These are phyloP conservation scores for Panicum hallii DNA, from an alignment of 202 grass and related monocot species.

Conservation along the genomic window DNA sequence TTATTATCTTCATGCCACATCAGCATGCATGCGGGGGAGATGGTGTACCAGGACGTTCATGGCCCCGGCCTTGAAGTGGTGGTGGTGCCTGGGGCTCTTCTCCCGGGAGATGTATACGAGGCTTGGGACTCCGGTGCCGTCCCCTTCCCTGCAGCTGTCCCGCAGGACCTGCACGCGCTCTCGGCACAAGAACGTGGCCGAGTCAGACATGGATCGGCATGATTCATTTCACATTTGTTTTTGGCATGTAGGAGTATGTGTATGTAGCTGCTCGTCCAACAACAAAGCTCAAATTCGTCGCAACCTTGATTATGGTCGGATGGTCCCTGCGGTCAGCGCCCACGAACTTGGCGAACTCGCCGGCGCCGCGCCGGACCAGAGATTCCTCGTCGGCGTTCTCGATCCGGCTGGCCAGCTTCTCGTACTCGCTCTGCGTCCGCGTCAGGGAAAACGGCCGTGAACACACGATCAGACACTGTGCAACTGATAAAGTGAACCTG, in stretches of 20 bases:
- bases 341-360: constrained; percentile 49
- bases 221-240: background rate
- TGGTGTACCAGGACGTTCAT: constrained; percentile 63
- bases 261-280: background rate
- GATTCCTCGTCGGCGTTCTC: constrained; percentile 37
- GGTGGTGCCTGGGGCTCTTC: constrained; percentile 46
- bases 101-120: constrained; percentile 76
- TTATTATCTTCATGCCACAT: too few species aligned
- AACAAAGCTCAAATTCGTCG: background rate
- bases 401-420: constrained; percentile 29
- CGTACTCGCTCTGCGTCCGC: constrained; percentile 35
- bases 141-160: constrained; percentile 39
- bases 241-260: background rate
- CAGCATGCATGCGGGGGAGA: too few species aligned
- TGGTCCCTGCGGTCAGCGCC: constrained; percentile 44
- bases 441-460: background rate
- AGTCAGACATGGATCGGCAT: background rate
- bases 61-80: constrained; percentile 79
- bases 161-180: constrained; percentile 53
- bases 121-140: constrained; percentile 37
- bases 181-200: background rate
- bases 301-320: constrained; percentile 58
- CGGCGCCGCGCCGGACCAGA: background rate
- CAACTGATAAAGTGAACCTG: background rate
- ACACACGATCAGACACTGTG: background rate